Conservation (phyloP, 495 filamentous ascomycete species). For the Apodospora peruviana region DNA sequence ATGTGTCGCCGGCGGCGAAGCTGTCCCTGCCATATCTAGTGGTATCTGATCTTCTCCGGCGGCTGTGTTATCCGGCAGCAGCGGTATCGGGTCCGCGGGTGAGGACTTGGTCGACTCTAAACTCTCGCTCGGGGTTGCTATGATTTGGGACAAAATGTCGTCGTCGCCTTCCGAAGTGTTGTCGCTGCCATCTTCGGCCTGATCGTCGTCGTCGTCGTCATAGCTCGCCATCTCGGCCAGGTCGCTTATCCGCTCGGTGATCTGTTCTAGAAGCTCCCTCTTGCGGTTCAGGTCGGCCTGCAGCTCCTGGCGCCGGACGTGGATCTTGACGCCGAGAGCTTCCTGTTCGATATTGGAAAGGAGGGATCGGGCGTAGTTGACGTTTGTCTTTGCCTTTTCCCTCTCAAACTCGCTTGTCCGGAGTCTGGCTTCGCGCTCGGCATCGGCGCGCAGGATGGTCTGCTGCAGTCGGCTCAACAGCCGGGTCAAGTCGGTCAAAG, state of each 20-base stretch:
- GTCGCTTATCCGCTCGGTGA: constrained; percentile 58
- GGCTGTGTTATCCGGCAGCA: constrained; percentile 1
- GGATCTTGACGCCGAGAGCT: constrained; percentile 57
- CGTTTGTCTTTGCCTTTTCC: constrained; percentile 63
- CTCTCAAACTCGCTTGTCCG: constrained; percentile 65
- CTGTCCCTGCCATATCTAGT: constrained; percentile 1
- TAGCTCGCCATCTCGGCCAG: constrained; percentile 51
- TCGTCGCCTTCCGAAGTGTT: constrained; percentile 48
- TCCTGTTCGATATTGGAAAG: constrained; percentile 75
- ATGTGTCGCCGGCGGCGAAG: constrained; percentile 5
- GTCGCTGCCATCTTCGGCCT: constrained; percentile 22
- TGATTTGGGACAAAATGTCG: constrained; percentile 43
- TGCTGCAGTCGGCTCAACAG: constrained; percentile 70
- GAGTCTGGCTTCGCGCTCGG: constrained; percentile 51
- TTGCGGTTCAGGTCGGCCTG: constrained; percentile 63
- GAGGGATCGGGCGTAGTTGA: constrained; percentile 72
- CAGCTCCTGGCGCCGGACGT: constrained; percentile 57
- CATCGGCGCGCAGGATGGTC: constrained; percentile 61
- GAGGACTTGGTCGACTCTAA: constrained; percentile 29
- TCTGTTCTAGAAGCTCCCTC: constrained; percentile 50
- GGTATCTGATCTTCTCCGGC: too few relatives aligned
- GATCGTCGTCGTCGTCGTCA: constrained; percentile 3
- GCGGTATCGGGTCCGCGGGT: constrained; percentile 14
- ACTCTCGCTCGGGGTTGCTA: constrained; percentile 44
- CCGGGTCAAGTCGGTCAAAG: constrained; percentile 56